Percentiles rank a stretch among this genome's conserved stretches.
Conservation (phyloP, 2,329 filamentous ascomycete species). For the Ophiostoma perfectum region DNA sequence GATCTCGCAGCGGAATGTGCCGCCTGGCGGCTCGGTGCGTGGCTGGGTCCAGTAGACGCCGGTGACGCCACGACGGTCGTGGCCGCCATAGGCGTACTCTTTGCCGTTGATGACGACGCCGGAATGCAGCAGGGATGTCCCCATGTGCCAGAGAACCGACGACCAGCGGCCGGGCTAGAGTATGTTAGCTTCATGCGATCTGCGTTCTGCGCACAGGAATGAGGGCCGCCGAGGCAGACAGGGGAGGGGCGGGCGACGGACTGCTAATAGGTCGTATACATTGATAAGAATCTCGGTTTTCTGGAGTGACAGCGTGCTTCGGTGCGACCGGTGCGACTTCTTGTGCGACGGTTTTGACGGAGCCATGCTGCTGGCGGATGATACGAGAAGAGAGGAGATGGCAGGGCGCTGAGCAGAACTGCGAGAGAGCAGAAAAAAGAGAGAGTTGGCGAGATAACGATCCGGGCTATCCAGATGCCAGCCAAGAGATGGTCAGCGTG, state of each 20-base stretch:
- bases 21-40: constrained; percentile 65
- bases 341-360: constrained; percentile 37
- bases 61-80: constrained; percentile 63
- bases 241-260: too few species aligned
- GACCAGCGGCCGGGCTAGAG: constrained; percentile 70
- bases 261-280: constrained; percentile 59
- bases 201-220: too few species aligned
- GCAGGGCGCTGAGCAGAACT: too few species aligned
- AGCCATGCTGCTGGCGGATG: constrained; percentile 34
- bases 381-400: neutral
- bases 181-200: too few species aligned
- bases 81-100: constrained; percentile 82
- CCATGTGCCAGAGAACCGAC: constrained; percentile 71
- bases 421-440: too few species aligned
- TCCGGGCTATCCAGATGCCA: too few species aligned
- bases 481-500: too few species aligned
- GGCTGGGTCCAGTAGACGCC: constrained; percentile 82
- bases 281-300: constrained; percentile 71
- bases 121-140: constrained; percentile 72
- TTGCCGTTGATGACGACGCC: constrained; percentile 73
- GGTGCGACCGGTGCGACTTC: constrained; percentile 43
- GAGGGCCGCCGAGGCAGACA: too few species aligned
- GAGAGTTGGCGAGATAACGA: too few species aligned
- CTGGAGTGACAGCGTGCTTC: constrained; percentile 62
- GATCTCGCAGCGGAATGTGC: constrained; percentile 68